Evolutionary conservation across 2,329 filamentous ascomycete genomes (phyloP).

Genomic region (Meredithiella fracta): DNA sequence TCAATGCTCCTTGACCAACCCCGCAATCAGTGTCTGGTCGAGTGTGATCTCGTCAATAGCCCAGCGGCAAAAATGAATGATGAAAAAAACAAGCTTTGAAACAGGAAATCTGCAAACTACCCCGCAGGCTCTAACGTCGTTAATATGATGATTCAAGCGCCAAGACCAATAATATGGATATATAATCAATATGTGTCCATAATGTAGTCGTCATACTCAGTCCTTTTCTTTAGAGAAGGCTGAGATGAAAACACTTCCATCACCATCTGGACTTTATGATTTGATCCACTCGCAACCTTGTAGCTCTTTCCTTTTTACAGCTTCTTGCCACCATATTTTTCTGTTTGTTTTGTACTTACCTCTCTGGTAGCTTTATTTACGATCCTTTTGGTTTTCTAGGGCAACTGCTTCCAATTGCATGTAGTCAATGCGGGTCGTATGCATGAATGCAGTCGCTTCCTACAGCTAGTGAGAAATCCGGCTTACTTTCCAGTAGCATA

Average conservation of each 20-base stretch:
- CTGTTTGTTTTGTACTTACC: background rate
- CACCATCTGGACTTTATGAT: background rate
- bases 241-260: background rate
- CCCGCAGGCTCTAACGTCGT: slow-evolving; percentile 2
- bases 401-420: background rate
- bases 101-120: background rate
- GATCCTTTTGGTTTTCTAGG: background rate
- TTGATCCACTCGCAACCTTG: background rate
- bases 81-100: background rate
- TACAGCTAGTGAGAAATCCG: background rate
- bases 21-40: background rate
- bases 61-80: background rate
- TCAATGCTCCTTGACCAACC: background rate
- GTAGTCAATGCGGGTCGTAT: background rate
- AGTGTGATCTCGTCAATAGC: background rate
- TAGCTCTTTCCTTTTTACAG: background rate
- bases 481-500: too few relatives aligned
- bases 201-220: too few relatives aligned
- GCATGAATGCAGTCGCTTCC: background rate
- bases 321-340: background rate
- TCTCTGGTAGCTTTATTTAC: background rate
- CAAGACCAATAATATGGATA: background rate
- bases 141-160: background rate
- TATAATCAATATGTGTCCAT: too few relatives aligned
- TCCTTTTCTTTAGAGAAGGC: background rate